Conservation (phyloP, 345 rosid species). For the Erodium maritimum region DNA sequence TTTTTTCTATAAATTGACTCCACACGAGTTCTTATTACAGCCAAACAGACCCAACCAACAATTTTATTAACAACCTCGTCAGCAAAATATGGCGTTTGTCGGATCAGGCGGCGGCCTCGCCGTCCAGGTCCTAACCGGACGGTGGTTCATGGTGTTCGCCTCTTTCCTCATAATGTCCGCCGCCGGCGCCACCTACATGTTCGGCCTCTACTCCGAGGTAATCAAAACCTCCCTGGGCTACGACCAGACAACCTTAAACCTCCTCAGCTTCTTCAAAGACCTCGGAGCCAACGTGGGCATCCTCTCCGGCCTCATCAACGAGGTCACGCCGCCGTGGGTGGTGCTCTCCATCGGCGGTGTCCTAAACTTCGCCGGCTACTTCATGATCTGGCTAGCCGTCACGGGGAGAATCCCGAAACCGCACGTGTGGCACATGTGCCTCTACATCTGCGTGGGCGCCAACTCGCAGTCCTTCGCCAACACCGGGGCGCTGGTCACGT, state of each 20-base stretch:
- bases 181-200: slow-evolving; percentile 60
- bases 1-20: too few relatives aligned
- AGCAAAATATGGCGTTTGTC: slow-evolving; percentile 18
- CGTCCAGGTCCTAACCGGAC: slow-evolving; percentile 26
- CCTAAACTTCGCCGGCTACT: slow-evolving; percentile 50
- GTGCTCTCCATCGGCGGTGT: slow-evolving; percentile 42
- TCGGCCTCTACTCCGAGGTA: slow-evolving; percentile 32
- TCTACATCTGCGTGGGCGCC: slow-evolving; percentile 49
- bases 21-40: too few relatives aligned
- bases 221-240: slow-evolving; percentile 31
- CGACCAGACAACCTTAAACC: slow-evolving; percentile 48
- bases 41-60: too few relatives aligned
- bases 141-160: slow-evolving; percentile 57
- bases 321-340: slow-evolving; percentile 61
- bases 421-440: slow-evolving; percentile 49
- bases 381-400: slow-evolving; percentile 66
- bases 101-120: slow-evolving; percentile 8
- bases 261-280: slow-evolving; percentile 58
- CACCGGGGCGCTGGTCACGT: slow-evolving; percentile 45
- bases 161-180: slow-evolving; percentile 47
- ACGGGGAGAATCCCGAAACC: slow-evolving; percentile 24
- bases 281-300: slow-evolving; percentile 45
- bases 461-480: slow-evolving; percentile 55
- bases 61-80: too few relatives aligned
- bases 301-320: slow-evolving; percentile 46